These are phyloP conservation scores for Aspergillus versicolor DNA, from an alignment of 2,329 filamentous ascomycete species.

Conservation along the genomic window DNA sequence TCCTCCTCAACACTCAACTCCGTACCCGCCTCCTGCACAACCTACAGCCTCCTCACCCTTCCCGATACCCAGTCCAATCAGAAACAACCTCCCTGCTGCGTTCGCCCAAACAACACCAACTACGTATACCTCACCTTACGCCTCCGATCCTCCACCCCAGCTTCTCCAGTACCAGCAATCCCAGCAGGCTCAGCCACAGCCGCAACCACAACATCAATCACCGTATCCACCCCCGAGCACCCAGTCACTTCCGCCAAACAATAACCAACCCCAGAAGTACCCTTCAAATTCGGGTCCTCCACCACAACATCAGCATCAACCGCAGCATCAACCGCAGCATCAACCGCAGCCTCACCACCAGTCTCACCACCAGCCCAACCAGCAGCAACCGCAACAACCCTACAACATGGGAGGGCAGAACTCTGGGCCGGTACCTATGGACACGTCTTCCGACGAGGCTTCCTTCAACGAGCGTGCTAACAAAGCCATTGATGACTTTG, in stretches of 20 bases:
- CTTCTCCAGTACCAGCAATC: constrained; percentile 32
- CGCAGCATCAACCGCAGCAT: constrained; percentile 16
- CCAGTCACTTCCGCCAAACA: constrained; percentile 15
- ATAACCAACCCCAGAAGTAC: constrained; percentile 11
- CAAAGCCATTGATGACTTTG: constrained; percentile 47
- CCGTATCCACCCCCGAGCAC: constrained; percentile 24
- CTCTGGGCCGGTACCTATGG: constrained; percentile 18
- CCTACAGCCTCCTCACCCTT: constrained; percentile 35
- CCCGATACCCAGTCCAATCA: constrained; percentile 37
- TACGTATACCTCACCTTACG: constrained; percentile 44
- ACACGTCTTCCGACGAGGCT: constrained; percentile 28
- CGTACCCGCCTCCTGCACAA: constrained; percentile 23
- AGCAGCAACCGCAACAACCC: constrained; percentile 21
- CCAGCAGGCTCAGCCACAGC: constrained; percentile 26
- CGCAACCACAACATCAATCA: constrained; percentile 25
- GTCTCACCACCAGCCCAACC: constrained; percentile 16
- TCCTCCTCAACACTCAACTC: constrained; percentile 20
- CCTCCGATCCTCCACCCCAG: constrained; percentile 37
- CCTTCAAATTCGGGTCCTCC: constrained; percentile 17
- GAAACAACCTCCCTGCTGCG: constrained; percentile 40
- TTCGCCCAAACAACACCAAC: constrained; percentile 37
- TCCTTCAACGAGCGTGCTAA: constrained; percentile 43
- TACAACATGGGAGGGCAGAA: constrained; percentile 20
- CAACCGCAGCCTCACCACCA: constrained; percentile 18
- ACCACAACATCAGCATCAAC: constrained; percentile 16